phyloP scores from a whole-genome alignment of 306 rosid genomes.

The Citrullus mucosospermus region DNA sequence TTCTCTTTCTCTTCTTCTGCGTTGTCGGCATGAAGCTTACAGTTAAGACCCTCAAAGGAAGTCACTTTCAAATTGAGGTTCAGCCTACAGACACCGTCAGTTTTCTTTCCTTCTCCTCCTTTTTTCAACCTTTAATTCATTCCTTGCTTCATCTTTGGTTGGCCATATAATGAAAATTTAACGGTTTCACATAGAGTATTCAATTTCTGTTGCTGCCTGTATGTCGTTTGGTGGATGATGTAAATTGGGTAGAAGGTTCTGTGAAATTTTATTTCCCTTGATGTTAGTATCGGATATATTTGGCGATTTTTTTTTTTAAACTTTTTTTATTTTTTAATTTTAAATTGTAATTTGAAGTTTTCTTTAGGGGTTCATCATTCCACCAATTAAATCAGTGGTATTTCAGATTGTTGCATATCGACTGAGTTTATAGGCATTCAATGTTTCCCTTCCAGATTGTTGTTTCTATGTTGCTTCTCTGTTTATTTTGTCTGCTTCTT shows the following conservation, averaged over 20 bases:
- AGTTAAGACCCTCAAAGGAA: constrained; percentile 87
- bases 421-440: too few species aligned
- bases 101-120: not conserved
- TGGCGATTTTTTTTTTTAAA: not conserved
- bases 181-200: not conserved
- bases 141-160: not conserved
- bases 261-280: not conserved
- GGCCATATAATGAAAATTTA: not conserved
- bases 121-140: not conserved
- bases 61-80: constrained; percentile 81
- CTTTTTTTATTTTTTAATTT: too few species aligned
- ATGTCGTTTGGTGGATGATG: not conserved
- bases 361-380: not conserved
- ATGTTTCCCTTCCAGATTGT: not conserved
- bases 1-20: not conserved
- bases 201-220: not conserved
- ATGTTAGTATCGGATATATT: not conserved
- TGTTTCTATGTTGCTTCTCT: not conserved
- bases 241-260: not conserved
- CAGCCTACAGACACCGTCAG: constrained; percentile 77
- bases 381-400: not conserved
- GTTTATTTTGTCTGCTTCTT: not conserved
- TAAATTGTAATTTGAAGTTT: not conserved
- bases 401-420: not conserved
- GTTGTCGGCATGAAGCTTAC: constrained; percentile 66